Conservation (phyloP, 495 filamentous ascomycete species). For the Monascus purpureus region DNA sequence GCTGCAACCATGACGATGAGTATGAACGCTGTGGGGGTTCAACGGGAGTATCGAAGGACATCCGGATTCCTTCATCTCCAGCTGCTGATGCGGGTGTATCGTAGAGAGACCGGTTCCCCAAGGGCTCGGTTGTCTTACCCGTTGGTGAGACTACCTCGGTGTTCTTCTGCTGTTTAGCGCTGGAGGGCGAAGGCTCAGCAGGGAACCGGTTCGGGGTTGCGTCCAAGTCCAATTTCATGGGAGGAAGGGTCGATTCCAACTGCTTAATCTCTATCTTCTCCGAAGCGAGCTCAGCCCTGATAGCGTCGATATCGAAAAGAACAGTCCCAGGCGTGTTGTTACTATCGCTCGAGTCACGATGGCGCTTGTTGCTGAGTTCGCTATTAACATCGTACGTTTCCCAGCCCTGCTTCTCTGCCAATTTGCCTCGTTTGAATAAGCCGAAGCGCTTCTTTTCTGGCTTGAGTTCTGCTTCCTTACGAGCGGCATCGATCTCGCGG, state of each 20-base stretch:
- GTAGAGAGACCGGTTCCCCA: constrained; percentile 8
- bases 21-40: constrained; percentile 16
- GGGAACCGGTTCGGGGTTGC: constrained; percentile 10
- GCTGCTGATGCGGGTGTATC: constrained; percentile 10
- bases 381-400: constrained; percentile 69
- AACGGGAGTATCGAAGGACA: constrained; percentile 61
- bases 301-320: constrained; percentile 92
- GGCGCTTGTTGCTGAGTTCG: constrained; percentile 5
- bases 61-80: constrained; percentile 41
- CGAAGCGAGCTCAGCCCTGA: constrained; percentile 69
- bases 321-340: constrained; percentile 34
- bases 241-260: constrained; percentile 74
- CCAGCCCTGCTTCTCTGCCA: constrained; percentile 76
- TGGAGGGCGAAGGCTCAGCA: constrained; percentile 17
- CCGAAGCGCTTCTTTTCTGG: constrained; percentile 60
- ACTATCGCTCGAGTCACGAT: constrained; percentile 12
- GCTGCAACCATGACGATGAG: constrained; percentile 6
- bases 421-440: constrained; percentile 65
- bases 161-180: constrained; percentile 36
- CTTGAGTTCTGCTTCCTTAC: constrained; percentile 67
- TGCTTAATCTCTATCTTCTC: constrained; percentile 67
- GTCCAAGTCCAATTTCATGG: constrained; percentile 65
- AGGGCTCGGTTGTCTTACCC: constrained; percentile 21
- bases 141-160: constrained; percentile 8
- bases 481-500: constrained; percentile 88